These are phyloP conservation scores for Claviceps africana DNA, from an alignment of 2,329 filamentous ascomycete genomes.

Conservation along the genomic window DNA sequence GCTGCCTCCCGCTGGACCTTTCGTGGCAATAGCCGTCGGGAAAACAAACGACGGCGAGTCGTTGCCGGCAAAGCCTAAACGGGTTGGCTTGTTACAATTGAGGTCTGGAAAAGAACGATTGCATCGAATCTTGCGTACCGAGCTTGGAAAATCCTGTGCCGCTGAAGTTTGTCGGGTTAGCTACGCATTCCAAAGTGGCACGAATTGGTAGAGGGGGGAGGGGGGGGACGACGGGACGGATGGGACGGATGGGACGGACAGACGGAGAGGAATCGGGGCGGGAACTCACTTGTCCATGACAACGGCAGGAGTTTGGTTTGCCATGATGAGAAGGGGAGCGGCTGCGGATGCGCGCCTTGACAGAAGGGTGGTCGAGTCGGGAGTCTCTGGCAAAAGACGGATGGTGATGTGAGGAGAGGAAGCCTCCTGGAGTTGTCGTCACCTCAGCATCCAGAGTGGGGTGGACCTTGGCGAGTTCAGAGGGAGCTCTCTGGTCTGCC, in stretches of 20 bases:
- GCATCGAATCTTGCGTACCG: slow-evolving; percentile 41
- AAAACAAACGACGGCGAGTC: slow-evolving; percentile 99
- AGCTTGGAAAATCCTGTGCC: slow-evolving; percentile 99
- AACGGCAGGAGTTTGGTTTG: slow-evolving; percentile 98
- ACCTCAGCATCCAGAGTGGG: slow-evolving; percentile 5
- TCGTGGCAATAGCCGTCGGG: slow-evolving; percentile 94
- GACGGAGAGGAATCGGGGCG: slow-evolving; percentile 13
- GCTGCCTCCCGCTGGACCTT: slow-evolving; percentile 56
- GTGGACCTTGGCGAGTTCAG: slow-evolving; percentile 2
- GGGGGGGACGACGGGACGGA: no score
- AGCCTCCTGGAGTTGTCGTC: slow-evolving; percentile 7
- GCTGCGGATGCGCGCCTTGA: slow-evolving; percentile 11
- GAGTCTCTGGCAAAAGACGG: slow-evolving; percentile 2
- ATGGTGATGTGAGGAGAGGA: slow-evolving; percentile 3
- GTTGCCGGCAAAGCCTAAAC: slow-evolving; percentile 88
- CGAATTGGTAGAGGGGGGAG: slow-evolving; percentile 14
- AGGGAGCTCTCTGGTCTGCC: not conserved
- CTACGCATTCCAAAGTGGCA: slow-evolving; percentile 10
- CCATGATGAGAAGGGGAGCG: slow-evolving; percentile 45
- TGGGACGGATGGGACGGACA: not conserved
- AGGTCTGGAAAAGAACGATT: not conserved
- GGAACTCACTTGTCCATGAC: slow-evolving; percentile 99
- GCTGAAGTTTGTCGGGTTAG: slow-evolving; percentile 41
- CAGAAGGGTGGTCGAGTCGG: not conserved
- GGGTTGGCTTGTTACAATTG: slow-evolving; percentile 13